A percentile compares a stretch with the other conserved stretches of the same genome.
These are phyloP conservation scores for Apophysomyces sp. DNA, from an alignment of 371 early-diverging fungal species.

Conservation along the genomic window DNA sequence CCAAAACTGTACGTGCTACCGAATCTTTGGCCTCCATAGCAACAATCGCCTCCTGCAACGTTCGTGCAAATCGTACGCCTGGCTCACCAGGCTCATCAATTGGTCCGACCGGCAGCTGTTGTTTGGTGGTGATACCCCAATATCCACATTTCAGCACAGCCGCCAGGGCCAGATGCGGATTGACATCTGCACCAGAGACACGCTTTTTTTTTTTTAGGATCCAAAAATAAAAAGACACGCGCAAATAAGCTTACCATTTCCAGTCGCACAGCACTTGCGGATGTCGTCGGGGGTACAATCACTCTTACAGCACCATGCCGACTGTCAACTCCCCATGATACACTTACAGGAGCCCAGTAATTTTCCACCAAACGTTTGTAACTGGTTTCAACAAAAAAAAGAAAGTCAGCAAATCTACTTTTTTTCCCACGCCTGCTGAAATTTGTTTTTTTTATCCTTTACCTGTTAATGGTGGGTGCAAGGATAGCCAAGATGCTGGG, in stretches of 20 bases:
- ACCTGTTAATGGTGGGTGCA: conserved; percentile 83
- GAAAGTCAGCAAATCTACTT: conserved; percentile 9
- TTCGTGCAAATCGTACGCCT: conserved; percentile 52
- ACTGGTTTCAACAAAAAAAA: conserved; percentile 30
- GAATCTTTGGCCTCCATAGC: conserved; percentile 65
- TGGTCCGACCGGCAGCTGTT: conserved; percentile 49
- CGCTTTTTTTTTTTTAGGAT: conserved; percentile 37
- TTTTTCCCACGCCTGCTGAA: background rate
- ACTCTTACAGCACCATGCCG: conserved; percentile 76
- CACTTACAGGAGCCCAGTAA: conserved; percentile 85
- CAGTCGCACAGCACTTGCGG: conserved; percentile 63
- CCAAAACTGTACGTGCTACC: conserved; percentile 77
- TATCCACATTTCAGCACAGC: conserved; percentile 79
- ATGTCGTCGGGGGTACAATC: conserved; percentile 73
- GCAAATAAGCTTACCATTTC: conserved; percentile 56
- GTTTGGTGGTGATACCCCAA: conserved; percentile 69
- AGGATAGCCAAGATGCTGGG: conserved; percentile 75
- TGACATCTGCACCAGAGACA: conserved; percentile 83
- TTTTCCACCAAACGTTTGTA: conserved; percentile 85
- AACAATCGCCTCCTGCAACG: conserved; percentile 65
- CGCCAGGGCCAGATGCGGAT: conserved; percentile 76
- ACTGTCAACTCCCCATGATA: conserved; percentile 82
- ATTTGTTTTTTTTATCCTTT: background rate
- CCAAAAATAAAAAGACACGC: background rate
- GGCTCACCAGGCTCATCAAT: conserved; percentile 25